Base-by-base conservation (phyloP, 139 green algal genomes). In the Medakamo hakoo region DNA sequence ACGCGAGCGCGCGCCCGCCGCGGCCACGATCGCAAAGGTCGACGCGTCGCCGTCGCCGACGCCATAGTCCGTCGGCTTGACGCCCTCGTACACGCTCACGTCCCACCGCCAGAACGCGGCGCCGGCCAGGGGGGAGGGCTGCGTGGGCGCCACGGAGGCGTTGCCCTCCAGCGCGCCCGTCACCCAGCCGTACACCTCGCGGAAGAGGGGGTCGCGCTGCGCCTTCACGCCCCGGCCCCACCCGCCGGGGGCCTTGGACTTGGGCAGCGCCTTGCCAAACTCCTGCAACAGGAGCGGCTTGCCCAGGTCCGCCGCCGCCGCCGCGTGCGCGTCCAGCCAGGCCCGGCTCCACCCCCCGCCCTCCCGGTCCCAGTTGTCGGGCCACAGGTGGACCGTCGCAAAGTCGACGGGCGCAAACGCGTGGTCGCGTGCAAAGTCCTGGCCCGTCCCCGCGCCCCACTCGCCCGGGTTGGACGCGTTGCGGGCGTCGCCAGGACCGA, bases 281-380 rank as follows among this genome's bases (percentile, higher is more conserved):
- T 91, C 84, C 63, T 91, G 84, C 28, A 92, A 62, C 60, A 91
- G 60, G 30, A 90, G 55, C n/a, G 84, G 84, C 75, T 88, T 91
- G 49, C 70, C 30, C 20, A 87, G 70, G n/a, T 59, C 27, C 18
- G 59, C 23, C 3, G 57, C 65, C 27, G 62, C 60, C 24, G 74
- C 58, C 29, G 74, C 67, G 59, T 85, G 73, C 52, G 56, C 29
- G 3, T 73, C 24, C 30, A 82, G 40, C 64, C 66, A 74, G 30
- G 56, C 27, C 23, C 26, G 19, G 26, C n/a, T 30, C 52, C 71
- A 76, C 55, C 29, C 3, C 27, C 48, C 18, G 2, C n/a, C 57
- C 59, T 59, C 59, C 70, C 26, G 55, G 22, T 66, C 55, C 80
- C 80, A 87, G 32, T 82, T 82, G 63, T 81, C 73, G 3, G 71